Evolutionary conservation across 179 eudicot genomes (phyloP), one percentile per base, ranked within the genome.

Genomic region (Silene vulgaris): DNA sequence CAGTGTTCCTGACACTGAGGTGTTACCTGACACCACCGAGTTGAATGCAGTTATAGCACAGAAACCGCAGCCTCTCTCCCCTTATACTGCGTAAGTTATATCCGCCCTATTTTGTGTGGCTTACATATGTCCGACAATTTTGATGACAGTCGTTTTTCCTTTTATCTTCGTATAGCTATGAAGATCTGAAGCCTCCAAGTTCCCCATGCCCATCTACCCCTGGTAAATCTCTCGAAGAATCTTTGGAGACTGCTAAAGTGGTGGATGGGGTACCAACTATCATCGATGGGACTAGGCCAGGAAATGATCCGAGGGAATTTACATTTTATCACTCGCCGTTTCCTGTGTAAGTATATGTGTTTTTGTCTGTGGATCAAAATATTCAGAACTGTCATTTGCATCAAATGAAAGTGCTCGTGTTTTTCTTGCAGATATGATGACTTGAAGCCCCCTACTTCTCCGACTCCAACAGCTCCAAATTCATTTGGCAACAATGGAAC

Each of bases 371-470:
- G 57, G 54, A 69, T 19, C 19, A 56, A 3, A 57, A 20, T 9
- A 48, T 57, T 69, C 20, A 11, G 20, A 29, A 30, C 1, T 1
- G 20, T 17, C 17, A 52, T 13, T 69, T 29, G 54, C 11, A 56
- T 8, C 56, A 48, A 0, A 68, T 9, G 2, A 61, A 8, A 21
- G 19, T 35, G 23, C 69, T 20, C 32, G 32, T 66, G 37, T 75
- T 61, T 61, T 66, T 16, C 60, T 68, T n/a, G 59, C 85, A 90
- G 96, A 17, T 90, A 88, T 61, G 89, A 83, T 48, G 91, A 88
- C 76, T 65, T 90, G 61, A 90, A 81, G 80, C 93, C 96, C 28
- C 96, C 94, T 29, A 75, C 92, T 45, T 87, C 96, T 54, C 96
- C 95, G 40, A 77, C 88, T 75, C 92, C 95, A 32, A 66, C 78